Evolutionary conservation across 805 yeast genomes (phyloP).

Genomic region (Brettanomyces sp.): DNA sequence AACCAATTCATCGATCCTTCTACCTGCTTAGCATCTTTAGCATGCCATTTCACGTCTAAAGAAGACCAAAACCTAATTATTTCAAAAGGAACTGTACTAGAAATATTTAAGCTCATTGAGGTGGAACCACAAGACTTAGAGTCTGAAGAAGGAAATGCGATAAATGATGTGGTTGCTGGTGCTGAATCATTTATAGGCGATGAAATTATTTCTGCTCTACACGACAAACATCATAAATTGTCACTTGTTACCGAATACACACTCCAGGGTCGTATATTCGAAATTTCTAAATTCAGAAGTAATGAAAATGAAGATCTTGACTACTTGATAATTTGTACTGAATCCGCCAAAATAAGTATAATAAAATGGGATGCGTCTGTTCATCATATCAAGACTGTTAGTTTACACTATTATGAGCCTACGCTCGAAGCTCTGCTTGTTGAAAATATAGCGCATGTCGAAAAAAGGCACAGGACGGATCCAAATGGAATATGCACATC

Average conservation of each 20-base stretch:
- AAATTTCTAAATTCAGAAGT: constrained; percentile 41
- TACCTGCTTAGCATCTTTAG: constrained; percentile 51
- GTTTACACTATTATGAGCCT: constrained; percentile 81
- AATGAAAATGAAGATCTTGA: constrained; percentile 40
- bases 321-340: constrained; percentile 56
- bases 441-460: constrained; percentile 27
- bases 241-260: constrained; percentile 53
- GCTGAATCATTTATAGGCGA: constrained; percentile 15
- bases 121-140: constrained; percentile 10
- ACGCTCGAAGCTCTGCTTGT: constrained; percentile 43
- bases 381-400: constrained; percentile 56
- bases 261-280: constrained; percentile 61
- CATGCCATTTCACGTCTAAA: constrained; percentile 33
- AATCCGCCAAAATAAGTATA: constrained; percentile 68
- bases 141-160: constrained; percentile 6
- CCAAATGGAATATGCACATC: constrained; percentile 50
- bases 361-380: constrained; percentile 54
- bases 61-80: constrained; percentile 48
- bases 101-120: constrained; percentile 40
- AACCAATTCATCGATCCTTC: constrained; percentile 72
- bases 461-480: constrained; percentile 47
- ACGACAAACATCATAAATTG: constrained; percentile 20
- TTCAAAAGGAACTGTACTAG: constrained; percentile 63
- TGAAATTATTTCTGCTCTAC: constrained; percentile 12
- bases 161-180: constrained; percentile 8